Evolutionary conservation across 2,329 filamentous ascomycete species (phyloP), one percentile per base, ranked within the genome.

Genomic region (Ascosphaera apis): DNA sequence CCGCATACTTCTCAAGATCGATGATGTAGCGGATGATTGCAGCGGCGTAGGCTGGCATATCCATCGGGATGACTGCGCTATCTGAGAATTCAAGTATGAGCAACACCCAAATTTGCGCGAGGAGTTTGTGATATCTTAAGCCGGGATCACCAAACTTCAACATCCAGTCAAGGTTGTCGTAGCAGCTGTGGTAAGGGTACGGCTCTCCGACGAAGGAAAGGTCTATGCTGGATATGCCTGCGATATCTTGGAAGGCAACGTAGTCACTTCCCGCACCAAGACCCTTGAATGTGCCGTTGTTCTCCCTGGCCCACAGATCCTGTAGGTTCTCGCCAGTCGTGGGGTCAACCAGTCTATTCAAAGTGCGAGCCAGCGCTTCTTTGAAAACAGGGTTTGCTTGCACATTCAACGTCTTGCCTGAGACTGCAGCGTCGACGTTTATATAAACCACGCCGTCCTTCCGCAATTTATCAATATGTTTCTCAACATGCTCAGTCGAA

Each of bases 401-500:
- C 6, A 81, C 86, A 43, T 68, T 66, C 49, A 98, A 82, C 8
- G 76, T 63, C 36, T 62, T 57, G 4, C 88, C 88, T 2, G 69
- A 68, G 3, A 95, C 74, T 23, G 76, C 86, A 1, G 74, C 70
- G 51, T 86, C 86, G 30, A 98, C 73, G 48, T 98, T 98, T 43
- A 98, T 64, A 48, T 98, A 98, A 7, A 79, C 84, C 42, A 81
- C 72, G 0, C 70, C 86, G 45, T 88, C 67, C 13, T 67, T 60
- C 31, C 80, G 75, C 4, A 98, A 63, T 2, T 60, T 53, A 0
- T 84, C 72, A 18, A 82, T 62, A 44, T 86, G 75, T 33, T 78
- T 76, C 57, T 98, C 88, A 33, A 98, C 88, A 48, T 78, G 86
- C 53, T 98, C 88, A 1, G 88, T 95, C 8, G 82, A 91, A 6